Conservation (phyloP, 257 asterid genomes). For the Solanum etuberosum region DNA sequence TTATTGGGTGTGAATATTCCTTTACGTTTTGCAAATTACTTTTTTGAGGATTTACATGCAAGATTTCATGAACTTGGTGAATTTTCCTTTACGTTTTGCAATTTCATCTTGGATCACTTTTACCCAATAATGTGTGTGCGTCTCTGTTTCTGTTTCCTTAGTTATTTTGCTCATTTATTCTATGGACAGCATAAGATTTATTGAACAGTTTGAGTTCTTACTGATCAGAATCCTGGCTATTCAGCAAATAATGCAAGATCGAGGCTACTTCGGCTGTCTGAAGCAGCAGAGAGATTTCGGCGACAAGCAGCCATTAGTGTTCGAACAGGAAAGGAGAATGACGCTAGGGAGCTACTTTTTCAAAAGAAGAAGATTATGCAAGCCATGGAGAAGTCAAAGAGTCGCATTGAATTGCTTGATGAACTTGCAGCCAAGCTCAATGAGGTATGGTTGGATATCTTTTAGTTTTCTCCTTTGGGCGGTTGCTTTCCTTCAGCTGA, state of each 20-base stretch:
- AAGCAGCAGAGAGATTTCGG: conserved; percentile 81
- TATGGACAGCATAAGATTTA: neutral
- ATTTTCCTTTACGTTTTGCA: too few species aligned
- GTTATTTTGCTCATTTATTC: neutral
- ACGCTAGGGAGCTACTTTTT: conserved; percentile 64
- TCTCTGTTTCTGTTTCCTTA: neutral
- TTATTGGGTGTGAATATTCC: neutral
- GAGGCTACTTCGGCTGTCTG: conserved; percentile 77
- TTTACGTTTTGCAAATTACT: too few species aligned
- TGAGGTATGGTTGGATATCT: conserved; percentile 34
- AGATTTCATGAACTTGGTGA: neutral
- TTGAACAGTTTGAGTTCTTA: conserved; percentile 4
- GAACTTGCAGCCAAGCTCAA: conserved; percentile 60
- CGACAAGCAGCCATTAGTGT: conserved; percentile 66
- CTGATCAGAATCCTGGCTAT: conserved; percentile 10
- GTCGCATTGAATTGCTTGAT: conserved; percentile 70
- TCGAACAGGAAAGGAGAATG: conserved; percentile 66
- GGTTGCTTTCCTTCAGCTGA: neutral
- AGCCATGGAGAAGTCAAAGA: conserved; percentile 80
- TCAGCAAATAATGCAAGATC: conserved; percentile 71
- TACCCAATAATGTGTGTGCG: neutral
- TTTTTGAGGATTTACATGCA: neutral
- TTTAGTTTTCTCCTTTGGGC: neutral
- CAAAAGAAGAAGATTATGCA: conserved; percentile 86
- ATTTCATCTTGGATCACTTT: neutral